phyloP scores from a whole-genome alignment of 1,284 basidiomycete species.

The Tetrapyrgos nigripes region DNA sequence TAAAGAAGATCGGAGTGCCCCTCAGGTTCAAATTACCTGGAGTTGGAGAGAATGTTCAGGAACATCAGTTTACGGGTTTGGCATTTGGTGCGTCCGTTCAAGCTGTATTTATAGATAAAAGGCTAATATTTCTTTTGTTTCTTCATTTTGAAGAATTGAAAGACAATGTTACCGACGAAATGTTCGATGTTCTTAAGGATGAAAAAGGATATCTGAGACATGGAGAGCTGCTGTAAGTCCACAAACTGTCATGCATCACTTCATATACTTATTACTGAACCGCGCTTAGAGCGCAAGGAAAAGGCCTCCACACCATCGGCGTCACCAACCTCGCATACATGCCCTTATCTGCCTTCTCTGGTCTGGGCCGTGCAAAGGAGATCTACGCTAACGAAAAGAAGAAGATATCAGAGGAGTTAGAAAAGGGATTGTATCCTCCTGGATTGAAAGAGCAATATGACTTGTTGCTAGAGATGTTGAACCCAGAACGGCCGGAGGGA shows the following conservation, averaged over 20 bases:
- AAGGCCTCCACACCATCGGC: conserved; percentile 35
- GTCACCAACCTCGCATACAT: conserved; percentile 33
- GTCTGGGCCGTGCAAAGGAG: conserved; percentile 6
- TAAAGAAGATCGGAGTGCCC: conserved; percentile 45
- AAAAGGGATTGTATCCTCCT: conserved; percentile 29
- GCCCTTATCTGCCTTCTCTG: conserved; percentile 26
- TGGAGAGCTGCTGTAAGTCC: conserved; percentile 37
- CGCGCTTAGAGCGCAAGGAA: conserved; percentile 16
- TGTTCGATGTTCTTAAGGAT: conserved; percentile 38
- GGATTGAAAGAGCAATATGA: conserved; percentile 42
- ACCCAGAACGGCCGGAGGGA: background rate
- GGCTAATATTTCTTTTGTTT: background rate
- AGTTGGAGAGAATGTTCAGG: conserved; percentile 58
- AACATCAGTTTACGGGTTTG: conserved; percentile 41
- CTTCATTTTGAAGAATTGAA: conserved; percentile 29
- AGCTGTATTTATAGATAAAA: too few relatives aligned
- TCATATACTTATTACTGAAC: background rate
- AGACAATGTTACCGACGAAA: conserved; percentile 34
- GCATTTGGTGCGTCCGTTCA: conserved; percentile 9
- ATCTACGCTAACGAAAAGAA: conserved; percentile 32
- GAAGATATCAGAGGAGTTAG: conserved; percentile 25
- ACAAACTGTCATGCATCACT: background rate
- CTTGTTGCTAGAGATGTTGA: conserved; percentile 28
- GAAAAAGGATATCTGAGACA: conserved; percentile 30
- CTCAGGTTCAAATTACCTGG: conserved; percentile 49